Evolutionary conservation across 2,329 filamentous ascomycete species (phyloP), one percentile per base, ranked within the genome.

Genomic region (Alternaria conjuncta): DNA sequence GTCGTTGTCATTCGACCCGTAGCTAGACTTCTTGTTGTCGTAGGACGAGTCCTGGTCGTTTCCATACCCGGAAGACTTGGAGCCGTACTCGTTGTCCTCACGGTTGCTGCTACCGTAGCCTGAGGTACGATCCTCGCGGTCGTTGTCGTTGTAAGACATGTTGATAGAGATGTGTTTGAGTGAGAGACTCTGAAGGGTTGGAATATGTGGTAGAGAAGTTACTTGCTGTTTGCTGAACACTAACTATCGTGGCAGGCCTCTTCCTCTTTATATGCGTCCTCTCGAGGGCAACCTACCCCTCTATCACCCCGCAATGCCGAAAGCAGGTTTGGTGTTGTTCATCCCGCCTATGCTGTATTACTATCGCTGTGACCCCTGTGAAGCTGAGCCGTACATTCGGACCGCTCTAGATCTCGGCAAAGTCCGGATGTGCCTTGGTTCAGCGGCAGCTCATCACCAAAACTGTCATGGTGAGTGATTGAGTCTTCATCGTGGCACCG

Each of bases 131-230:
- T 55, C 46, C 43, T 54, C 55, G 50, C 53, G 49, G 18, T 65
- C 57, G 53, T 60, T 61, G 26, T 46, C 23, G 62, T 58, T 64
- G 44, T 64, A 64, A 58, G 62, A 64, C 62, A 64, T 64, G 25
- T 15, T 60, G 47, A 59, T 12, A 36, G 21, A 30, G 20, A 30
- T 9, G 32, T 53, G 25, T 9, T 21, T n/a, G 26, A 7, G 53
- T 45, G 23, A 26, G 15, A 26, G 32, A 51, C 9, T 47, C 36
- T n/a, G 36, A 26, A 25, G n/a, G 20, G 4, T 32, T 6, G 15
- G 20, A 54, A 15, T 30, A 12, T 23, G 13, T 53, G 13, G 46
- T 28, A 32, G 12, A 32, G 10, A 25, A 45, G 47, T 21, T 25
- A 9, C 11, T 32, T 18, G 36, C 6, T 12, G 26, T 9, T 46